These are phyloP conservation scores for Neostapfia colusana DNA, from an alignment of 176 grass and related monocot species.

Conservation along the genomic window DNA sequence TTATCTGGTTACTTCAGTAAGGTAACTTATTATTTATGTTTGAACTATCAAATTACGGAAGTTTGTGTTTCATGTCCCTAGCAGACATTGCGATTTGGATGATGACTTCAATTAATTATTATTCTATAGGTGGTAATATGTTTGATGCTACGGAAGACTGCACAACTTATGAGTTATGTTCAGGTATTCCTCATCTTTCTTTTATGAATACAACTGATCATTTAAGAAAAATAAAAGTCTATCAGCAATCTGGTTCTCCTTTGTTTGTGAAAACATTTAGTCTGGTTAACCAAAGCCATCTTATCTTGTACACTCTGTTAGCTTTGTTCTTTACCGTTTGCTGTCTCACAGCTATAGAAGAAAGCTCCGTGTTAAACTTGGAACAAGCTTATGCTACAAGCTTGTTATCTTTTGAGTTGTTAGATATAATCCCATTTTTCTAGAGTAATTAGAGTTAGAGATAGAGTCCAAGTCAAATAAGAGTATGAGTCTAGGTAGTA, in stretches of 20 bases:
- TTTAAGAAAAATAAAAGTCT: not conserved
- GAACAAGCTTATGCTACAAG: not conserved
- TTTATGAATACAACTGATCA: not conserved
- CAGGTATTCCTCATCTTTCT: constrained; percentile 56
- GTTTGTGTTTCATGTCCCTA: not conserved
- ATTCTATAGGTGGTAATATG: constrained; percentile 84
- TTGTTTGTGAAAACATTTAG: not conserved
- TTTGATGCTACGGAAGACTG: constrained; percentile 83
- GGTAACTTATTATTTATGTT: constrained; percentile 53
- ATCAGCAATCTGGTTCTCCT: not conserved
- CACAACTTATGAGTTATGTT: constrained; percentile 78
- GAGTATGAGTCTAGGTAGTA: too few relatives aligned
- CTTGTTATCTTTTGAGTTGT: not conserved
- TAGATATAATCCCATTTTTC: too few relatives aligned
- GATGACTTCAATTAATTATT: constrained; percentile 32
- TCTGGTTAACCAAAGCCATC: not conserved
- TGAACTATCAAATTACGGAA: constrained; percentile 11
- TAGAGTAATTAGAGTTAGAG: too few relatives aligned
- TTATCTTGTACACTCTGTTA: constrained; percentile 11
- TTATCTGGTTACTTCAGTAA: constrained; percentile 98
- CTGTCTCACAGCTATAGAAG: not conserved
- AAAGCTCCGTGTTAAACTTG: not conserved
- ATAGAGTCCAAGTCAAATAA: too few relatives aligned
- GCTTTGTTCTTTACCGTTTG: not conserved
- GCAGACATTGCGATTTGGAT: not conserved